These are phyloP conservation scores for Vigna unguiculata DNA, from an alignment of 306 rosid species.

Conservation along the genomic window DNA sequence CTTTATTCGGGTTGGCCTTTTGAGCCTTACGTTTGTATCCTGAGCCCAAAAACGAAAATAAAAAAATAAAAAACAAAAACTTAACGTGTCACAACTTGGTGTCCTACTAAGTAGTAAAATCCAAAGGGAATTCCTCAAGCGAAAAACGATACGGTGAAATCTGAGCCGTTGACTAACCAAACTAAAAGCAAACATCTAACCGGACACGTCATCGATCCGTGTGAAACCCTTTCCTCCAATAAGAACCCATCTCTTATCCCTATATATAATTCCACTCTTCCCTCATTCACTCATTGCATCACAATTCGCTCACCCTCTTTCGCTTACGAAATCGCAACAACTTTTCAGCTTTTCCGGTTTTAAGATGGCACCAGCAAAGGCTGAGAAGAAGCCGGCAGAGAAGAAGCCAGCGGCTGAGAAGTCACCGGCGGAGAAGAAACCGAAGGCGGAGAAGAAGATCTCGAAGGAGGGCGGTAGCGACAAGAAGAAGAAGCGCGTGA, in stretches of 20 bases:
- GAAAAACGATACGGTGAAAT: not conserved
- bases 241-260: not conserved
- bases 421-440: conserved; percentile 67
- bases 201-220: conserved; percentile 36
- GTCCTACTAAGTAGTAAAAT: no score
- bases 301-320: no score
- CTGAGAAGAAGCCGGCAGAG: conserved; percentile 76
- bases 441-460: conserved; percentile 81
- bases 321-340: no score
- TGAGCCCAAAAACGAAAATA: no score
- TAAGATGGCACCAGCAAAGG: conserved; percentile 74
- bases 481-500: conserved; percentile 70
- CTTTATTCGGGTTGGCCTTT: no score
- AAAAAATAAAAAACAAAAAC: no score
- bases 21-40: no score
- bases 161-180: conserved; percentile 30
- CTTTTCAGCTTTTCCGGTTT: accelerated
- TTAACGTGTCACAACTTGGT: no score
- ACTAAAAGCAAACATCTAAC: not conserved
- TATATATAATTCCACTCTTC: conserved; percentile 23
- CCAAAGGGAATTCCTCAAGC: not conserved
- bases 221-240: conserved; percentile 19
- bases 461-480: conserved; percentile 70
- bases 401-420: conserved; percentile 68
- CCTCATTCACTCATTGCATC: not conserved